Percentiles rank a stretch among this genome's conserved stretches.
These are phyloP conservation scores for Puccinia triticina DNA, from an alignment of 1,284 basidiomycete genomes.

Conservation along the genomic window DNA sequence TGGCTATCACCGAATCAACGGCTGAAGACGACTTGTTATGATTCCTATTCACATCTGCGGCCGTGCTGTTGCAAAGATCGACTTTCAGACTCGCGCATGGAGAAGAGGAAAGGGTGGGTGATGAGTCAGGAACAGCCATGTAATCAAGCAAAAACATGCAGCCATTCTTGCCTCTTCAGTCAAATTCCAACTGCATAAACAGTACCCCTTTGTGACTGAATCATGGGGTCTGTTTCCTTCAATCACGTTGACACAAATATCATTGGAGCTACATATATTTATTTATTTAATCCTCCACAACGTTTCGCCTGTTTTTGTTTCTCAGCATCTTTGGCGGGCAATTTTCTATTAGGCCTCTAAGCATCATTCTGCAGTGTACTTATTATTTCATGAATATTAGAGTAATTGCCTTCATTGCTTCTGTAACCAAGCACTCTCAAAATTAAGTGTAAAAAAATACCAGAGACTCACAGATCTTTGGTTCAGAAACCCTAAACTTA, in stretches of 20 bases:
- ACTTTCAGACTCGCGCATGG: not conserved
- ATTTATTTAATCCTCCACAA: not conserved
- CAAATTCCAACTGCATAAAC: not conserved
- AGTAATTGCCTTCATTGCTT: not conserved
- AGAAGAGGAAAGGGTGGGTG: not conserved
- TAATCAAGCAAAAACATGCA: not conserved
- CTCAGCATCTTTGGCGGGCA: not conserved
- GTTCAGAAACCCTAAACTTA: too few species aligned
- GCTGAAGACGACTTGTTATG: conserved; percentile 37
- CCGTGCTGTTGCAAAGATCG: not conserved
- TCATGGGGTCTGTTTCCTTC: not conserved
- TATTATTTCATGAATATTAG: not conserved
- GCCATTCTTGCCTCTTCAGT: not conserved
- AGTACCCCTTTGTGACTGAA: not conserved
- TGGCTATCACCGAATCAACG: conserved; percentile 49
- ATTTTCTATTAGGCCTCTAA: not conserved
- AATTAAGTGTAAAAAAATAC: not conserved
- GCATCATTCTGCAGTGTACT: not conserved
- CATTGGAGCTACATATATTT: not conserved
- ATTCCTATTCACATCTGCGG: not conserved
- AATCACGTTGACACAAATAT: not conserved
- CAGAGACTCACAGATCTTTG: not conserved
- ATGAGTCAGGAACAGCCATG: not conserved
- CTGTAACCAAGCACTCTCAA: not conserved
- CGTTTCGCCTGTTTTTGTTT: not conserved